phyloP scores from a whole-genome alignment of 805 yeast species.

The Saturnispora gosingensis region DNA sequence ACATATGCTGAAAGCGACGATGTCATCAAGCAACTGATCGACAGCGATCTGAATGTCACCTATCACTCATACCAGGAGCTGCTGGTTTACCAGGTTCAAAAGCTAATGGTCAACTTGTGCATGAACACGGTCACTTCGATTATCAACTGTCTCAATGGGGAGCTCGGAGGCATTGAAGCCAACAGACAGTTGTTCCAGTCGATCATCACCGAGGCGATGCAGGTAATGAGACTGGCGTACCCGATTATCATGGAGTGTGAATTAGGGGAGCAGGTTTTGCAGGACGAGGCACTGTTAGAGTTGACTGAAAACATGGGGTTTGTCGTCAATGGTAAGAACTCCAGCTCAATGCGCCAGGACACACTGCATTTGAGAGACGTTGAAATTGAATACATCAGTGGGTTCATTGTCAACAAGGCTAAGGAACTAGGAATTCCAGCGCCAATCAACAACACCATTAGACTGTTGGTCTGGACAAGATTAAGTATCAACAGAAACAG shows the following conservation, averaged over 20 bases:
- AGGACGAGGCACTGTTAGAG: slow-evolving; percentile 28
- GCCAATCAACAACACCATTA: slow-evolving; percentile 39
- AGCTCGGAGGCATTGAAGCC: slow-evolving; percentile 37
- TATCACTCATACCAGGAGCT: slow-evolving; percentile 34
- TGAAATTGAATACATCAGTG: slow-evolving; percentile 79
- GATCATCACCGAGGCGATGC: slow-evolving; percentile 38
- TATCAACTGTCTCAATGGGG: slow-evolving; percentile 71
- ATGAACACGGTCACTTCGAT: slow-evolving; percentile 79
- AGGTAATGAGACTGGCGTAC: slow-evolving; percentile 29
- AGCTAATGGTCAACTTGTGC: slow-evolving; percentile 71
- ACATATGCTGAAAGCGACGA: slow-evolving; percentile 2
- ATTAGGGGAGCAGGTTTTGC: slow-evolving; percentile 26
- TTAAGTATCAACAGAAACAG: slow-evolving; percentile 1
- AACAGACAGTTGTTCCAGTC: slow-evolving; percentile 28
- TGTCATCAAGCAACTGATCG: slow-evolving; percentile 18
- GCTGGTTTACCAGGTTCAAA: slow-evolving; percentile 54
- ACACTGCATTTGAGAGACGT: slow-evolving; percentile 44
- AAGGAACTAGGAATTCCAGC: slow-evolving; percentile 33
- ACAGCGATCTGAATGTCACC: slow-evolving; percentile 25
- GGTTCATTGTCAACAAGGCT: slow-evolving; percentile 58
- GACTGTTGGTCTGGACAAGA: slow-evolving; percentile 8
- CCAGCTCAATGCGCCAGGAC: slow-evolving; percentile 69
- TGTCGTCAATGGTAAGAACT: slow-evolving; percentile 37
- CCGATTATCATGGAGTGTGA: slow-evolving; percentile 25
- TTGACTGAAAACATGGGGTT: slow-evolving; percentile 23